These are phyloP conservation scores for Thielaviopsis euricoi DNA, from an alignment of 2,329 filamentous ascomycete genomes.

Conservation along the genomic window DNA sequence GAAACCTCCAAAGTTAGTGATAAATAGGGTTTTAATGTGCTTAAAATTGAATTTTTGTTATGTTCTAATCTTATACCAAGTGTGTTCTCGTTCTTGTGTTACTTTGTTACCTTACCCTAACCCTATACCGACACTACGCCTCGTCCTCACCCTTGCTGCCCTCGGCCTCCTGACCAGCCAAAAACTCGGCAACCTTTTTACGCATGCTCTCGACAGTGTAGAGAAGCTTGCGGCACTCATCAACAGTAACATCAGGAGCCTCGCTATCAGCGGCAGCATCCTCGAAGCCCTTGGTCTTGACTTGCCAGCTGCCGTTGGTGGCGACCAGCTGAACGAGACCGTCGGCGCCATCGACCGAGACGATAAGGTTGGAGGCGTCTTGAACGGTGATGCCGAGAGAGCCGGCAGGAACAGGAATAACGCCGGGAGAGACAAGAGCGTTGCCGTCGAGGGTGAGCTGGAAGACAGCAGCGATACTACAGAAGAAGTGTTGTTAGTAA, in stretches of 20 bases:
- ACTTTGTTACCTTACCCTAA: no score
- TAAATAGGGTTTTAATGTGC: no score
- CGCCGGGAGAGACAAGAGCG: slow-evolving; percentile 34
- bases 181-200: slow-evolving; percentile 22
- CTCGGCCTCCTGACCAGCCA: slow-evolving; percentile 15
- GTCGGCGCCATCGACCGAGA: slow-evolving; percentile 13
- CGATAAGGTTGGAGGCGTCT: slow-evolving; percentile 24
- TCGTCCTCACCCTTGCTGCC: slow-evolving; percentile 15
- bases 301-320: neutral
- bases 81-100: no score
- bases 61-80: no score
- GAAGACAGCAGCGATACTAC: slow-evolving; percentile 46
- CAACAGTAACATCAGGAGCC: slow-evolving; percentile 19
- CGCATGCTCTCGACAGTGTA: slow-evolving; percentile 32
- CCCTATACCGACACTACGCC: neutral
- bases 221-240: slow-evolving; percentile 26
- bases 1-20: no score
- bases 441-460: slow-evolving; percentile 38
- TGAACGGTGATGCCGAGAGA: slow-evolving; percentile 19
- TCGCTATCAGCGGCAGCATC: slow-evolving; percentile 16
- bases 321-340: slow-evolving; percentile 13
- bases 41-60: no score
- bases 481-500: slow-evolving; percentile 12
- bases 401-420: slow-evolving; percentile 16
- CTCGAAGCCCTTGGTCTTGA: slow-evolving; percentile 2